These are phyloP conservation scores for Monosporascus sp. DNA, from an alignment of 2,329 filamentous ascomycete species.

Conservation along the genomic window DNA sequence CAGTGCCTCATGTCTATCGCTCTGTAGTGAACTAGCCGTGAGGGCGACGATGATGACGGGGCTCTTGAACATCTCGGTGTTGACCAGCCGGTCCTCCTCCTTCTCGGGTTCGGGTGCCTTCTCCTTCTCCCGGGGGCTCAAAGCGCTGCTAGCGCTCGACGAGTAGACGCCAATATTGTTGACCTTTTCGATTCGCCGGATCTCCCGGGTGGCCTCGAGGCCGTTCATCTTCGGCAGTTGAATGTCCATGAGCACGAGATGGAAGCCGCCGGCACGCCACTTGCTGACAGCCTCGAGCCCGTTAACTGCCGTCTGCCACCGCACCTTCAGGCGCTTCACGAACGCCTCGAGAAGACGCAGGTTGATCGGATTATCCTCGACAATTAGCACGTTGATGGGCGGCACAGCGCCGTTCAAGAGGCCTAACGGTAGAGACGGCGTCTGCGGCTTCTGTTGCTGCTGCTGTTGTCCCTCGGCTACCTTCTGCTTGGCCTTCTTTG, in stretches of 20 bases:
- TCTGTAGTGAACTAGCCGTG: constrained; percentile 90
- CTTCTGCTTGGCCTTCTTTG: constrained; percentile 50
- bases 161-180: constrained; percentile 92
- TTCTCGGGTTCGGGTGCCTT: constrained; percentile 35
- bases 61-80: constrained; percentile 76
- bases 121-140: constrained; percentile 35
- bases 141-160: constrained; percentile 53
- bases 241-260: constrained; percentile 97
- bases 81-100: constrained; percentile 64
- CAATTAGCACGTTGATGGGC: constrained; percentile 94
- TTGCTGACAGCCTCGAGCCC: constrained; percentile 88
- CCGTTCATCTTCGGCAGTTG: constrained; percentile 96
- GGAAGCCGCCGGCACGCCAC: constrained; percentile 89
- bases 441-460: constrained; percentile 24
- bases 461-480: constrained; percentile 28
- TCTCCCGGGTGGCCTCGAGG: constrained; percentile 90
- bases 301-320: constrained; percentile 97
- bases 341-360: constrained; percentile 89
- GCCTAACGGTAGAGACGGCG: constrained; percentile 48
- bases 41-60: constrained; percentile 97
- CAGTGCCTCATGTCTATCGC: constrained; percentile 88
- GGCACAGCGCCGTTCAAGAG: constrained; percentile 79
- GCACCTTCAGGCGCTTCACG: constrained; percentile 90
- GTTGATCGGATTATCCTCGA: constrained; percentile 99
- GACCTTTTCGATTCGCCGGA: constrained; percentile 78